These are phyloP conservation scores for Neurospora tetraspora DNA, from an alignment of 495 filamentous ascomycete species.

Conservation along the genomic window DNA sequence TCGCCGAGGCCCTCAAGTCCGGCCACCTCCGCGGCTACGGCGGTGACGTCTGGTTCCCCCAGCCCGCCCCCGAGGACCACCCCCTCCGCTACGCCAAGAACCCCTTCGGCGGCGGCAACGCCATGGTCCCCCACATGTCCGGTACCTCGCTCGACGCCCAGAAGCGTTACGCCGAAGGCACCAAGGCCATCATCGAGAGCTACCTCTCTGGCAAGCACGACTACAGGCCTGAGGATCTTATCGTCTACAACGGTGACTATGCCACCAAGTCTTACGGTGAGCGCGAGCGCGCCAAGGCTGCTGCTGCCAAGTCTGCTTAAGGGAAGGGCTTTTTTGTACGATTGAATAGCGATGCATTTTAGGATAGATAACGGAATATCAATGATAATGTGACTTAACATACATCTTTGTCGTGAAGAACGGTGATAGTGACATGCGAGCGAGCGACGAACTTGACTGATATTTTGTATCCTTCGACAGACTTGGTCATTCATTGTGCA, in stretches of 20 bases:
- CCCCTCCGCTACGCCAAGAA: conserved; percentile 84
- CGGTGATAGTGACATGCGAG: background rate
- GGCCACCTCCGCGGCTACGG: conserved; percentile 96
- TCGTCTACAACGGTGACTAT: conserved; percentile 86
- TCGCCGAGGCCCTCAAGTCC: conserved; percentile 82
- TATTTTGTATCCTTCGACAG: background rate
- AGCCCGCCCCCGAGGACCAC: conserved; percentile 94
- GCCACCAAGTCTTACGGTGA: conserved; percentile 93
- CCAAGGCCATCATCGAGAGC: conserved; percentile 79
- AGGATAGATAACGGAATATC: background rate
- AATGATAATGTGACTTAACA: background rate
- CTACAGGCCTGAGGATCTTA: conserved; percentile 85
- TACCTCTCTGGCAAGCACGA: conserved; percentile 82
- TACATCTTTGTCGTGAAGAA: background rate
- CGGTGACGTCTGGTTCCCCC: conserved; percentile 75
- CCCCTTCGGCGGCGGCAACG: conserved; percentile 94
- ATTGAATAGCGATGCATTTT: background rate
- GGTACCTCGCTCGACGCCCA: conserved; percentile 96
- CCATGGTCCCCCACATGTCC: conserved; percentile 97
- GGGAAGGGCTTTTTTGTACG: background rate
- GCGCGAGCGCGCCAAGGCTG: conserved; percentile 32
- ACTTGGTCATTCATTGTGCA: background rate
- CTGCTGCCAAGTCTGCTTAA: background rate
- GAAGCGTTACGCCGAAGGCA: conserved; percentile 83
- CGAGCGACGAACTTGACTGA: background rate